phyloP scores from a whole-genome alignment of 805 yeast genomes.

The Wickerhamiella dianesei region DNA sequence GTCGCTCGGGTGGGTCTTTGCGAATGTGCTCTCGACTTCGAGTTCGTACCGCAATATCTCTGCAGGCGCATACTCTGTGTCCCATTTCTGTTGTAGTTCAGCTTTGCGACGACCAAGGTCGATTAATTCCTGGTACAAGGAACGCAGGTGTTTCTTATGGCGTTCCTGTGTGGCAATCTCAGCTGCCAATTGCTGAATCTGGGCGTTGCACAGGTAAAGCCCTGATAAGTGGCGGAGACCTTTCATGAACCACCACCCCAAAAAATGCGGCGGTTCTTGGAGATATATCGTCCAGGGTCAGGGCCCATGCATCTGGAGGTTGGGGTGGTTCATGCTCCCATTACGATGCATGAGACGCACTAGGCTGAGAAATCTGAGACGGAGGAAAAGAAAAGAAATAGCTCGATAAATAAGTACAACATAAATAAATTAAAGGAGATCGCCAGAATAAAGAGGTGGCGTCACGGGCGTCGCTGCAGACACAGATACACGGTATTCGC shows the following conservation, averaged over 20 bases:
- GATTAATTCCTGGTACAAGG: conserved; percentile 4
- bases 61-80: conserved; percentile 10
- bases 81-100: conserved; percentile 4
- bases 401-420: not conserved
- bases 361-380: no score
- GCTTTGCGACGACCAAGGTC: not conserved
- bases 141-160: conserved; percentile 6
- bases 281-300: no score
- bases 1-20: not conserved
- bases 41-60: conserved; percentile 6
- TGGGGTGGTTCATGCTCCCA: no score
- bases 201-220: conserved; percentile 7
- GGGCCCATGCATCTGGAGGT: no score
- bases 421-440: not conserved
- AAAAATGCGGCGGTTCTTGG: not conserved
- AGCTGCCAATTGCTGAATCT: conserved; percentile 6
- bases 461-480: conserved; percentile 5
- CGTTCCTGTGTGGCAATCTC: conserved; percentile 5
- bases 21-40: not conserved
- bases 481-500: conserved; percentile 19
- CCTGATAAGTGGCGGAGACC: conserved; percentile 3
- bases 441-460: not conserved
- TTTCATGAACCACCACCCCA: not conserved
- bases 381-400: no score
- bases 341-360: no score